Base-by-base conservation (phyloP, 495 filamentous ascomycete species). In the Trichoderma reesei region DNA sequence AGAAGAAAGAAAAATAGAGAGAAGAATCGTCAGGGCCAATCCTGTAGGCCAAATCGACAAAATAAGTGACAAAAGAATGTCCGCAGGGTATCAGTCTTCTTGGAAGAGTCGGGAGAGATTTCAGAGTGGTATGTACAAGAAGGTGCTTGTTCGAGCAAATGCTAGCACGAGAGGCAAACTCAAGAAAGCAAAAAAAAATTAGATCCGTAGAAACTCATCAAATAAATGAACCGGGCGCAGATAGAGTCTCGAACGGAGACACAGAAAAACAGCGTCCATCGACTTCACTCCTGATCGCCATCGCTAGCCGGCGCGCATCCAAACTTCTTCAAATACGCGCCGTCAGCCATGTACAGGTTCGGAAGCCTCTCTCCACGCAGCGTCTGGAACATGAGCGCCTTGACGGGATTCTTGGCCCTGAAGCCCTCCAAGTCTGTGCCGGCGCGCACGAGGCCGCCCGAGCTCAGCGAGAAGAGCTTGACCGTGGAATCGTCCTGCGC, bases 401-500 rank as follows among this genome's bases (percentile, higher is more conserved):
- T 70, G 59, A 76, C 61, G 41, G 61, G 42, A 14, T 16, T n/a
- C 10, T n/a, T 9, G 20, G 65, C 63, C 41, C 20, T 34, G n/a
- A 71, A 65, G 20, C 10, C 14, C 33, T 65, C 41, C 14, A 74
- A 36, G 18, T 38, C 66, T 1, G 44, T 63, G 10, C 51, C 51
- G n/a, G 61, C 63, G 20, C 38, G 60, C n/a, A 80, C 65, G 11
- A 70, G 66, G 5, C 60, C 41, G 31, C 79, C 79, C 34, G 68
- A 72, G 8, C 63, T 64, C 33, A 76, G 68, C 13, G 77, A 78
- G 65, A 76, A 79, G 34, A 80, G 61, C n/a, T 61, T 73, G 0
- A 82, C 71, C 5, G 62, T 72, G 14, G 68, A 72, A 42, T 76
- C 74, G 60, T 76, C 75, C 39, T 80, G 76, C 1, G 77, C 75